phyloP scores from a whole-genome alignment of 768 basidiomycete genomes.

The Lentinus tigrinus region DNA sequence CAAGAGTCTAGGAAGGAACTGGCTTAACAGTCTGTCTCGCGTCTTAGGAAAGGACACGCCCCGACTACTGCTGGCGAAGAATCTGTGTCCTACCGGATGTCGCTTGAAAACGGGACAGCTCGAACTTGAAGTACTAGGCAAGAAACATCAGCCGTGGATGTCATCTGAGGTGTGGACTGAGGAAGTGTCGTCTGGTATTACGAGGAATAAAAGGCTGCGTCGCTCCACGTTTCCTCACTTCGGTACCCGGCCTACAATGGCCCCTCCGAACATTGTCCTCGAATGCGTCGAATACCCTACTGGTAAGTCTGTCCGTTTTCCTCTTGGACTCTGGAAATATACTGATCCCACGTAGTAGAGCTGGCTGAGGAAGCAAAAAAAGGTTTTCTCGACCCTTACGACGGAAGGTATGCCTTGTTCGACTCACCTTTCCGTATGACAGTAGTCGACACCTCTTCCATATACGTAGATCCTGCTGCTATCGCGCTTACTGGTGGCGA shows the following conservation, averaged over 20 bases:
- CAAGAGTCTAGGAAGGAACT: too few species aligned
- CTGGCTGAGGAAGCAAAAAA: neutral
- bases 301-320: neutral
- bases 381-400: neutral
- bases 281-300: neutral
- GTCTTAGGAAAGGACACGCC: too few species aligned
- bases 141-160: too few species aligned
- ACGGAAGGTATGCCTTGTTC: neutral
- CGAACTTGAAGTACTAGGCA: too few species aligned
- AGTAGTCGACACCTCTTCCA: neutral
- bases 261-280: neutral
- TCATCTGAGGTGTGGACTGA: too few species aligned
- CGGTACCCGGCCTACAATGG: neutral
- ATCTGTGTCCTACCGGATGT: too few species aligned
- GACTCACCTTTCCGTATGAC: neutral
- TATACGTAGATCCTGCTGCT: neutral
- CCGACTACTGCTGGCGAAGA: too few species aligned
- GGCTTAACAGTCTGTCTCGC: too few species aligned
- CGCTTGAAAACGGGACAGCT: too few species aligned
- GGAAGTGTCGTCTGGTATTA: too few species aligned
- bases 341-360: neutral
- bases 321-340: neutral
- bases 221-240: neutral
- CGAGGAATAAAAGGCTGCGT: too few species aligned
- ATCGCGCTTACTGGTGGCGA: conserved; percentile 8